These are phyloP conservation scores for Adansonia gregorii DNA, from an alignment of 441 rosid species.

Conservation along the genomic window DNA sequence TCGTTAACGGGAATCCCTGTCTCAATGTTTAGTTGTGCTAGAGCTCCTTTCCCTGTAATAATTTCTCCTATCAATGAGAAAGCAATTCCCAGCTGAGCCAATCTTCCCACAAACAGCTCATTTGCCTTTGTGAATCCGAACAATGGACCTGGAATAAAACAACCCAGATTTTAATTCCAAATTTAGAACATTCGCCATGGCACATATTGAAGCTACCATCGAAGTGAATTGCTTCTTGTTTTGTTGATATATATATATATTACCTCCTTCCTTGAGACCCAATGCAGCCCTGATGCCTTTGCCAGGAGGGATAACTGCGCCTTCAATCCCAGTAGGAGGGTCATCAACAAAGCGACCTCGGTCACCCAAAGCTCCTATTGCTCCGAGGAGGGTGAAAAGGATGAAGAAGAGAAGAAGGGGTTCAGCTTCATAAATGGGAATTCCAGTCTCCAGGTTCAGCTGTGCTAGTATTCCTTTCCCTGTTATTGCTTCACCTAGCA, in stretches of 20 bases:
- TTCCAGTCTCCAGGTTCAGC: slow-evolving; percentile 81
- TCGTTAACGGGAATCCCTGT: slow-evolving; percentile 84
- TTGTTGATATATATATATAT: too few species aligned
- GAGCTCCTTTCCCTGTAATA: slow-evolving; percentile 89
- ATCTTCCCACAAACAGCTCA: slow-evolving; percentile 84
- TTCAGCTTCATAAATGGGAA: slow-evolving; percentile 94
- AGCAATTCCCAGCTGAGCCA: slow-evolving; percentile 92
- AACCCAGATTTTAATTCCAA: neutral
- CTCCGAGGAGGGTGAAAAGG: slow-evolving; percentile 87
- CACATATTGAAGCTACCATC: too few species aligned
- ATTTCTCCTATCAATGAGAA: slow-evolving; percentile 92
- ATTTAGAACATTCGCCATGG: too few species aligned
- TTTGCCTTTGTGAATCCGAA: slow-evolving; percentile 91
- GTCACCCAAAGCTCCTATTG: slow-evolving; percentile 95
- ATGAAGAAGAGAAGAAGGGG: slow-evolving; percentile 95
- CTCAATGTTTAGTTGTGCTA: slow-evolving; percentile 92
- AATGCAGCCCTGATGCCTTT: slow-evolving; percentile 61
- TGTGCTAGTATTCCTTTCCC: slow-evolving; percentile 91
- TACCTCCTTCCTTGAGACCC: slow-evolving; percentile 94
- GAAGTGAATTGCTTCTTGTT: too few species aligned
- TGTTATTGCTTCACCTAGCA: slow-evolving; percentile 81
- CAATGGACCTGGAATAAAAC: slow-evolving; percentile 63
- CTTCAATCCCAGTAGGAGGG: slow-evolving; percentile 61
- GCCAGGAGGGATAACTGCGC: slow-evolving; percentile 83
- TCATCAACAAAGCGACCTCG: slow-evolving; percentile 87